Evolutionary conservation across 345 rosid species (phyloP), one percentile per base, ranked within the genome.

Genomic region (Hirschfeldia incana): DNA sequence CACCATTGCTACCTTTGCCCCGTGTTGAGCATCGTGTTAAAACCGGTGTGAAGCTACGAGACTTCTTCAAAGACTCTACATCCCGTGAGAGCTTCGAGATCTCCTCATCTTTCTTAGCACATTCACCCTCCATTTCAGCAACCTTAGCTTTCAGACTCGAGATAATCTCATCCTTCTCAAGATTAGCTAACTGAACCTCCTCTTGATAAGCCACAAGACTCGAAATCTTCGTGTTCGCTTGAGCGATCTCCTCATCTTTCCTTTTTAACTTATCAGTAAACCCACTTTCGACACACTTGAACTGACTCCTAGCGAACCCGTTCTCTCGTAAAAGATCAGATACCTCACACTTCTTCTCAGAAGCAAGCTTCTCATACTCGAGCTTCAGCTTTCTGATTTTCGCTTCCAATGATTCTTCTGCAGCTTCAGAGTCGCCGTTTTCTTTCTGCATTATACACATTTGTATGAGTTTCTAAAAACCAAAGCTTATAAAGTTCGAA

Each of bases 221-320:
- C 5, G 85, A 86, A 30, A 95, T 76, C 67, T 90, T 90, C 42
- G 83, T 73, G 66, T 90, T 91, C 9, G 91, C 94, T 55, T 65
- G 79, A 65, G 70, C 82, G 11, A 90, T 76, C 85, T 93, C 94
- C 21, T 83, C 81, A 49, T 77, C 82, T 77, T 90, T 90, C 55
- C 77, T 81, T 76, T 85, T 85, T 63, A 96, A 78, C 76, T 86
- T 91, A 46, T 72, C 76, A 6, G 78, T 80, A 65, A 82, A 87
- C 34, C 75, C 82, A 76, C 64, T 88, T 77, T 95, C 92, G 70
- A 86, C 39, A 64, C 81, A 30, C 69, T 85, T 88, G 78, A 84
- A 88, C 79, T 93, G 97, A 78, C 88, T 80, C 97, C 95, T 85
- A 2, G 88, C 83, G 72, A 92, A 94, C 65, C 86, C 83, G 73